Evolutionary conservation across 2,329 filamentous ascomycete genomes (phyloP).

Genomic region (Arthrobotrys pseudoclavata): DNA sequence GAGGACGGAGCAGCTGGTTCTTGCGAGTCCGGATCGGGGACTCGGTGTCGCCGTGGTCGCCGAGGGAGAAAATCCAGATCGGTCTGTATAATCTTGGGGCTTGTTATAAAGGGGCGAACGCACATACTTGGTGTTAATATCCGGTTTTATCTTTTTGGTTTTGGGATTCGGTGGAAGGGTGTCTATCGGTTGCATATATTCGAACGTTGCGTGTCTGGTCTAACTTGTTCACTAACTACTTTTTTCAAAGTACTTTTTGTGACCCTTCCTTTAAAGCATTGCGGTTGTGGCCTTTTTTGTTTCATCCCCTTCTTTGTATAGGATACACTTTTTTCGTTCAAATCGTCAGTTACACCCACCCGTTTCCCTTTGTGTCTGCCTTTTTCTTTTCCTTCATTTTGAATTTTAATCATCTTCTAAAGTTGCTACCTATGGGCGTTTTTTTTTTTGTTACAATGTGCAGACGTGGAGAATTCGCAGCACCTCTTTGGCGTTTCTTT

Average conservation of each 20-base stretch:
- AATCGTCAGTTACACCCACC: not conserved
- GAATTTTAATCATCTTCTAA: slow-evolving; percentile 5
- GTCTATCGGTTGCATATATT: slow-evolving; percentile 52
- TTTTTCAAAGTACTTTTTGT: slow-evolving; percentile 6
- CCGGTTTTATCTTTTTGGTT: slow-evolving; percentile 4
- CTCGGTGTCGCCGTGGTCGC: slow-evolving; percentile 87
- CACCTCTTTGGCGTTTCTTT: slow-evolving; percentile 17
- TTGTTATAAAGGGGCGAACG: not conserved
- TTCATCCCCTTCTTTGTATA: slow-evolving; percentile 25
- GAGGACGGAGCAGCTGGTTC: slow-evolving; percentile 89
- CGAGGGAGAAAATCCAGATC: slow-evolving; percentile 83
- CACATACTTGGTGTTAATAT: slow-evolving; percentile 29
- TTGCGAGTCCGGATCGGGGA: slow-evolving; percentile 92
- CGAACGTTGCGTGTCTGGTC: slow-evolving; percentile 26
- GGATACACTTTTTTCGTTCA: slow-evolving; percentile 10
- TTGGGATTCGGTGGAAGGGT: slow-evolving; percentile 35
- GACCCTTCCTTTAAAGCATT: slow-evolving; percentile 45
- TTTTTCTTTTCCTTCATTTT: not conserved
- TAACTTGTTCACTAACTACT: not conserved
- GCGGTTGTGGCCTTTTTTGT: slow-evolving; percentile 38
- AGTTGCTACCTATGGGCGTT: slow-evolving; percentile 14
- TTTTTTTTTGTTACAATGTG: slow-evolving; percentile 6
- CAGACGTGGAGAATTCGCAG: slow-evolving; percentile 1
- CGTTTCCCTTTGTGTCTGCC: slow-evolving; percentile 9
- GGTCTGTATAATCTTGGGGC: slow-evolving; percentile 73